phyloP scores from a whole-genome alignment of 495 filamentous ascomycete genomes.

The Penicillium subrubescens region DNA sequence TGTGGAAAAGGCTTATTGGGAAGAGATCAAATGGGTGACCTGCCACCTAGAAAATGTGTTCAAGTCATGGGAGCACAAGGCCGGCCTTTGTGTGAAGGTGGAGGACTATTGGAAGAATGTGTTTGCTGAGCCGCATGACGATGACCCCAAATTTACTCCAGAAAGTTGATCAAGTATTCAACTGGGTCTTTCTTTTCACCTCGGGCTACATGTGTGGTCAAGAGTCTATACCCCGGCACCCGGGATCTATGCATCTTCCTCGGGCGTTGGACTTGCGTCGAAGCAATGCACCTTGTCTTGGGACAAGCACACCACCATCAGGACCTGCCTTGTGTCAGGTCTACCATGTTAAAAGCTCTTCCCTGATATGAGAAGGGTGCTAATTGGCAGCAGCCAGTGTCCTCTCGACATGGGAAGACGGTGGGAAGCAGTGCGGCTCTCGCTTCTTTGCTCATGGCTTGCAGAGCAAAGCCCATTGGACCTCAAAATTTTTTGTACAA shows the following conservation, averaged over 20 bases:
- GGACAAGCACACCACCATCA: background rate
- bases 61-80: slow-evolving; percentile 42
- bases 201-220: background rate
- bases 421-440: too few species aligned
- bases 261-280: background rate
- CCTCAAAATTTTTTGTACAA: too few species aligned
- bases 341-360: background rate
- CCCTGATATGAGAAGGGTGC: background rate
- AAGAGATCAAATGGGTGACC: slow-evolving; percentile 51
- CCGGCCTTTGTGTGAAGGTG: slow-evolving; percentile 39
- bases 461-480: too few species aligned
- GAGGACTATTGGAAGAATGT: slow-evolving; percentile 44
- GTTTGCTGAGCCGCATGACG: slow-evolving; percentile 43
- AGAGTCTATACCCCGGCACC: background rate
- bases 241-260: background rate
- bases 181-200: background rate
- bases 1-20: slow-evolving; percentile 55
- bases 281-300: background rate
- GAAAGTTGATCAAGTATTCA: slow-evolving; percentile 21
- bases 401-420: background rate
- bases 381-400: background rate
- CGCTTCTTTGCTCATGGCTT: background rate
- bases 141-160: slow-evolving; percentile 38
- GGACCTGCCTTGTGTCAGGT: background rate
- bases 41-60: slow-evolving; percentile 46